Percentiles rank a stretch among this genome's conserved stretches.
These are phyloP conservation scores for Periconia sp. DNA, from an alignment of 2,329 filamentous ascomycete genomes.

Conservation along the genomic window DNA sequence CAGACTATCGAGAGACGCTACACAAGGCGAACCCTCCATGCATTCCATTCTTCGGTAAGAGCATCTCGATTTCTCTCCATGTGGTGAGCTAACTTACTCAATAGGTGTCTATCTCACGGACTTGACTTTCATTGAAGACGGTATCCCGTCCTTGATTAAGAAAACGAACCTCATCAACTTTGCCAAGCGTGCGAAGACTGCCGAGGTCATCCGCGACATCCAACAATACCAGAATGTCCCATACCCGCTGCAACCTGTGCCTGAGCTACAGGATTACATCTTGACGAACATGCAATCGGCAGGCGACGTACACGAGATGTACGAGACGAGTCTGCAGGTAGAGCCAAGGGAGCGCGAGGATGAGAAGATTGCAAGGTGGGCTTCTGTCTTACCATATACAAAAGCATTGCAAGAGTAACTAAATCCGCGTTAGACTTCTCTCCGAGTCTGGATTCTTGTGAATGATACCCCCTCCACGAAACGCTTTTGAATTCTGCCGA, in stretches of 20 bases:
- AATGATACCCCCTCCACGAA: no score
- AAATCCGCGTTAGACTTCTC: slow-evolving; percentile 51
- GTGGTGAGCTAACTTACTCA: slow-evolving; percentile 21
- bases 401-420: slow-evolving; percentile 21
- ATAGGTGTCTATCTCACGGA: slow-evolving; percentile 94
- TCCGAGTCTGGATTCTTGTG: slow-evolving; percentile 63
- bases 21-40: slow-evolving; percentile 95
- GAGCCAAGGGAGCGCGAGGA: slow-evolving; percentile 97
- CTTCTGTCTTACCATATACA: slow-evolving; percentile 2
- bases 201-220: slow-evolving; percentile 97
- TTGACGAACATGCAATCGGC: slow-evolving; percentile 94
- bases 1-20: slow-evolving; percentile 90
- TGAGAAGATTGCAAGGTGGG: slow-evolving; percentile 97
- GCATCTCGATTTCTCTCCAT: not conserved
- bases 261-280: slow-evolving; percentile 95
- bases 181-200: slow-evolving; percentile 95
- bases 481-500: slow-evolving; percentile 10
- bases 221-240: slow-evolving; percentile 98
- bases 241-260: slow-evolving; percentile 88
- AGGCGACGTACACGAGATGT: slow-evolving; percentile 98
- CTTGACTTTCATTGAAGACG: slow-evolving; percentile 97
- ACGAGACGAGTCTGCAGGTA: slow-evolving; percentile 91
- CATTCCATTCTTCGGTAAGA: slow-evolving; percentile 93
- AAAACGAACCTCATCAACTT: slow-evolving; percentile 98
- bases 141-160: slow-evolving; percentile 94